A percentile compares a stretch with the other conserved stretches of the same genome.
Conservation (phyloP, 148 eudicot genomes). For the Rhododendron molle region DNA sequence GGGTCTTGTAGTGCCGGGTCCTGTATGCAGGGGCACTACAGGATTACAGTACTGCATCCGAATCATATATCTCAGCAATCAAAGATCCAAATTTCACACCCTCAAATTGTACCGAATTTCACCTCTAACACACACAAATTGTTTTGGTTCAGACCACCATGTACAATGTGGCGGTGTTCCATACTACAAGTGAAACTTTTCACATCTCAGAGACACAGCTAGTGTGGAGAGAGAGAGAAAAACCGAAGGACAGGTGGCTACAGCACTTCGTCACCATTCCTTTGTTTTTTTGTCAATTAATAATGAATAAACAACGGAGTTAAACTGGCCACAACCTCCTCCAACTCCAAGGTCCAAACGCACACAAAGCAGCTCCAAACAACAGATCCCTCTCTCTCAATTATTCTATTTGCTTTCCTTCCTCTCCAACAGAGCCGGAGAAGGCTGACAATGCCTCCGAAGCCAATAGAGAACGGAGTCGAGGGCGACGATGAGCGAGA, state of each 20-base stretch:
- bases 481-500: slow-evolving; percentile 83
- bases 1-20: too few relatives aligned
- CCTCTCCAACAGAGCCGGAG: slow-evolving; percentile 1
- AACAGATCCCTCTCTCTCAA: background rate
- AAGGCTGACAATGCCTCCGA: slow-evolving; percentile 44
- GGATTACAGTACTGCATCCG: too few relatives aligned
- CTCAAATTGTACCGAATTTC: too few relatives aligned
- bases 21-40: too few relatives aligned
- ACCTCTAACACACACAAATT: too few relatives aligned
- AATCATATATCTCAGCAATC: too few relatives aligned
- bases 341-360: background rate
- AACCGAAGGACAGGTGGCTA: background rate
- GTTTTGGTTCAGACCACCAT: too few relatives aligned
- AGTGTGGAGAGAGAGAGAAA: background rate
- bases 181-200: too few relatives aligned
- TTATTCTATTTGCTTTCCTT: slow-evolving; percentile 1
- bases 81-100: too few relatives aligned
- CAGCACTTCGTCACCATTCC: background rate
- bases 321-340: background rate
- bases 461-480: slow-evolving; percentile 64
- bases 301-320: background rate
- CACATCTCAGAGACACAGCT: too few relatives aligned
- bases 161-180: too few relatives aligned
- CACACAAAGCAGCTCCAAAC: background rate
- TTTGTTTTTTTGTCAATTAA: slow-evolving; percentile 13